A percentile compares a stretch with the other conserved stretches of the same genome.
Conservation (phyloP, 768 basidiomycete genomes). For the Sarcodon sp. region DNA sequence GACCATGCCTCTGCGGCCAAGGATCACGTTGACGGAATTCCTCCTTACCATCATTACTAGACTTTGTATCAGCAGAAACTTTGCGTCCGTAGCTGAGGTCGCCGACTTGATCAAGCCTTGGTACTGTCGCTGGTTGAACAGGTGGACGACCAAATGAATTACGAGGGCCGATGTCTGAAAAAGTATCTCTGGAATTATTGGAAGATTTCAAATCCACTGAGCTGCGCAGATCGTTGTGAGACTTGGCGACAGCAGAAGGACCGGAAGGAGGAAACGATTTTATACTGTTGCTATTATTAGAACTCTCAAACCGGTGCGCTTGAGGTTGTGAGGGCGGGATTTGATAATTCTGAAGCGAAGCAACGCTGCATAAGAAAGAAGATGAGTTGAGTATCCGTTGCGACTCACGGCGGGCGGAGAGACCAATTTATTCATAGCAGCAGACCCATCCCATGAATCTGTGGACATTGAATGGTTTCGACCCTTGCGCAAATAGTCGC, state of each 20-base stretch:
- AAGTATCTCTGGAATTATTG: background rate
- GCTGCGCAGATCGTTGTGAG: background rate
- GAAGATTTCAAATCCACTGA: background rate
- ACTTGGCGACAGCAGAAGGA: background rate
- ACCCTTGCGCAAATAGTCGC: conserved; percentile 1
- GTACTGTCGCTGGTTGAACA: conserved; percentile 2
- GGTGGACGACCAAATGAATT: background rate
- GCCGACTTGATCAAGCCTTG: conserved; percentile 2
- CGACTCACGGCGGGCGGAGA: background rate
- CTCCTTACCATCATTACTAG: conserved; percentile 13
- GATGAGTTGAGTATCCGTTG: background rate
- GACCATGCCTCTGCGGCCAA: conserved; percentile 9
- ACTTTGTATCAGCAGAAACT: conserved; percentile 14
- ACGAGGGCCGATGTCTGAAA: background rate
- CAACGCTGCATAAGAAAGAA: background rate
- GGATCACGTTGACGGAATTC: conserved; percentile 13
- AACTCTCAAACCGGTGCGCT: background rate
- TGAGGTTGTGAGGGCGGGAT: conserved; percentile 2
- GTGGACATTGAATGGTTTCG: background rate
- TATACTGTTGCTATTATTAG: background rate
- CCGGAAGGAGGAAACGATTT: background rate
- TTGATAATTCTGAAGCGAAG: background rate
- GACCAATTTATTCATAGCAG: background rate
- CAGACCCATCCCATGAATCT: background rate
- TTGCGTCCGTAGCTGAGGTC: conserved; percentile 11